Evolutionary conservation across 2,329 filamentous ascomycete genomes (phyloP), one percentile per base, ranked within the genome.

Genomic region (Cadophora gregata): DNA sequence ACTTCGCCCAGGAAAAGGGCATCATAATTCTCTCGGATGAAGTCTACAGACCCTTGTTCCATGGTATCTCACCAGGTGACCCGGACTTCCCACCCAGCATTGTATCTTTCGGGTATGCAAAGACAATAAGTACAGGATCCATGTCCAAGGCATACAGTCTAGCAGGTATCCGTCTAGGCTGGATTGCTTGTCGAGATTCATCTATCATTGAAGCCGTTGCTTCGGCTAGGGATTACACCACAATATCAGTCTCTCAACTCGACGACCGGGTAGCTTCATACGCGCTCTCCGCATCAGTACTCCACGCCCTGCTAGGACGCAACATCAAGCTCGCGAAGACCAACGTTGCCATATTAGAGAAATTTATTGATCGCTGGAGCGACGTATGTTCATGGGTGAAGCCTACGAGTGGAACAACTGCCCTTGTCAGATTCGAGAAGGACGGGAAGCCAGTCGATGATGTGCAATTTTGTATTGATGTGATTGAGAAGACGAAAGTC

Each of bases 121-220:
- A 88, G 64, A 85, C 86, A 25, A 83, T 97, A 36, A 87, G 88
- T 14, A 96, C 92, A 0, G 90, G 93, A 16, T 94, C 91, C 21
- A 87, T 96, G 82, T 95, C 91, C 29, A 97, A 97, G 79, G 91
- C 92, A 0, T 97, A 93, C 79, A 88, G 91, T 2, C 81, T 97
- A 4, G 92, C 93, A 0, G 93, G 93, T 1, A 89, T 96, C 68
- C 88, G 93, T 0, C 79, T 94, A 1, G 93, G 93, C 36, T 97
- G 93, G 93, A 84, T 95, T 66, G 92, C 91, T 3, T 90, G 89
- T 16, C 86, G 87, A 29, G 86, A 88, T 77, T 75, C 77, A 5
- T 79, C 80, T 0, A 83, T 96, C 64, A 84, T 95, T 62, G 84
- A 88, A 60, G 81, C 83, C 16, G 83, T 91, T 69, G 87, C 89